phyloP scores from a whole-genome alignment of 1,284 basidiomycete genomes.

The Rhodofomes roseus region DNA sequence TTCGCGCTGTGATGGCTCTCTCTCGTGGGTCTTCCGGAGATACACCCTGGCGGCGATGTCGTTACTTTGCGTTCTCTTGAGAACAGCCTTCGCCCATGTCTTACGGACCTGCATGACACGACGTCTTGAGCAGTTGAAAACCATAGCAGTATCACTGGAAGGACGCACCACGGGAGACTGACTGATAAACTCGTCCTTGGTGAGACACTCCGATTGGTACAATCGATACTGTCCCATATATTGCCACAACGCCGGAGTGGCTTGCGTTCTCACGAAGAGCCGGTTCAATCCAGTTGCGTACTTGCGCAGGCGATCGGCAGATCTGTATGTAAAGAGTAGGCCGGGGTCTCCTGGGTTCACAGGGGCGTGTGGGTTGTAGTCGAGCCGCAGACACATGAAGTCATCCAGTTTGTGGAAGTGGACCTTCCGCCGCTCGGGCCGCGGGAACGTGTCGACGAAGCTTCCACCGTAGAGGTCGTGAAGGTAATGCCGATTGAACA shows the following conservation, averaged over 20 bases:
- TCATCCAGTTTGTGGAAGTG: neutral
- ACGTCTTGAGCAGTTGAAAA: neutral
- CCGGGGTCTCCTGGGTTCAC: neutral
- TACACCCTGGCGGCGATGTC: neutral
- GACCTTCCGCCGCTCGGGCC: neutral
- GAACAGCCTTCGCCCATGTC: neutral
- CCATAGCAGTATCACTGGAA: neutral
- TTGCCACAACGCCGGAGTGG: neutral
- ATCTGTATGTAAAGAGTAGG: neutral
- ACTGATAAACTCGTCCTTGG: neutral
- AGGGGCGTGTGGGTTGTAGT: slow-evolving; percentile 4
- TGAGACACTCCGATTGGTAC: neutral
- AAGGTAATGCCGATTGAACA: neutral
- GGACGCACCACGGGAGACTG: neutral
- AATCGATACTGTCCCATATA: slow-evolving; percentile 6
- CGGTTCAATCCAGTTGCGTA: neutral
- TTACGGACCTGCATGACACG: neutral
- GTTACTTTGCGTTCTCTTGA: neutral
- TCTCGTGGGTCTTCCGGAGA: neutral
- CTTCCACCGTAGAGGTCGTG: slow-evolving; percentile 5
- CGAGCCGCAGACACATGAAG: neutral
- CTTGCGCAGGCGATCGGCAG: neutral
- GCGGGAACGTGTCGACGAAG: neutral
- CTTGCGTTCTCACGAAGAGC: neutral
- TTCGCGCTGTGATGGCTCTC: neutral